These are phyloP conservation scores for Climacium dendroides DNA, from an alignment of 225 moss, liverwort and hornwort genomes.

Conservation along the genomic window DNA sequence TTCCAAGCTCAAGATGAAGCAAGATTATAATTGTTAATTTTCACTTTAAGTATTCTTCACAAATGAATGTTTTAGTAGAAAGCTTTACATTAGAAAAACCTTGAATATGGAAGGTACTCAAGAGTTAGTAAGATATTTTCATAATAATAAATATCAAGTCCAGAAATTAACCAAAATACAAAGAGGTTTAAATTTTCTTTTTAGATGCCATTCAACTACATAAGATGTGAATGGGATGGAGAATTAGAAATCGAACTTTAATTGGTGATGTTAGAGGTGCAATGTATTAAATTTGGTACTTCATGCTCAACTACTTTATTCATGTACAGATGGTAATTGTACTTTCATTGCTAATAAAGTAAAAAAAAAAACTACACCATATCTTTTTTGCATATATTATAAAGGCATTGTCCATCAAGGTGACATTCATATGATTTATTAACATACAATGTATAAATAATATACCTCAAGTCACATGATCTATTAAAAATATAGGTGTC, in stretches of 20 bases:
- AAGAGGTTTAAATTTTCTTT: not conserved
- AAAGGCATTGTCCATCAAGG: not conserved
- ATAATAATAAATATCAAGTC: not conserved
- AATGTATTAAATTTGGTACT: not conserved
- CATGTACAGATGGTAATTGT: not conserved
- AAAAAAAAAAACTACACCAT: not conserved
- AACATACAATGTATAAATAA: not conserved
- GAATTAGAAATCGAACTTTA: not conserved
- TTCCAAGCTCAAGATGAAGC: fast-evolving
- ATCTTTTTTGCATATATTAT: not conserved
- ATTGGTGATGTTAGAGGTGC: not conserved
- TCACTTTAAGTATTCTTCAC: not conserved
- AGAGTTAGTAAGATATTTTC: not conserved
- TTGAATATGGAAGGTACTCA: not conserved
- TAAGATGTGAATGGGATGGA: not conserved
- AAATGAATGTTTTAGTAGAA: not conserved
- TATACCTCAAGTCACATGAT: not conserved
- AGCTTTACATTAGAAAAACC: not conserved
- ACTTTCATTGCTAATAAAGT: not conserved
- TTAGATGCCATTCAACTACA: not conserved
- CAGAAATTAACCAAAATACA: not conserved
- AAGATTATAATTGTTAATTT: not conserved
- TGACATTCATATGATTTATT: not conserved
- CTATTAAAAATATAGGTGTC: not conserved
- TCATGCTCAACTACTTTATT: not conserved